A percentile compares a stretch with the other conserved stretches of the same genome.
Conservation (phyloP, 169 alveolate species). For the Hammondia hammondi region DNA sequence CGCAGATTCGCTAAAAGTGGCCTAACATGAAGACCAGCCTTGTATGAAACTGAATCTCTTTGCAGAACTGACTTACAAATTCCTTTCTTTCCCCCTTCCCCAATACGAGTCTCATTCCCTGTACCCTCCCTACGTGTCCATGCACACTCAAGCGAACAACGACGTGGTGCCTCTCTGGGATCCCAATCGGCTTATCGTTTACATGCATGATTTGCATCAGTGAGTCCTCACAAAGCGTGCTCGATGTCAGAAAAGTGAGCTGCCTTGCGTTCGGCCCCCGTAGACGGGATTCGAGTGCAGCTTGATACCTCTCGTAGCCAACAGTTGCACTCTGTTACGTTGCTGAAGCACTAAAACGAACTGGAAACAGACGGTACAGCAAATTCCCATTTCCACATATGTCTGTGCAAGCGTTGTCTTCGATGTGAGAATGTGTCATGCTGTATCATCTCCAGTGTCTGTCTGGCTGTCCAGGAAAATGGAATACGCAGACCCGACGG, state of each 20-base stretch:
- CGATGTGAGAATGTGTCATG: too few relatives aligned
- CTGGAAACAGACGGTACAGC: too few relatives aligned
- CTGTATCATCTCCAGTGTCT: too few relatives aligned
- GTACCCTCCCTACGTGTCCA: constrained; percentile 31
- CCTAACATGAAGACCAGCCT: neutral
- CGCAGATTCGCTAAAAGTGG: too few relatives aligned
- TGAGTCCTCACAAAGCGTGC: neutral
- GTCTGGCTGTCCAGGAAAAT: neutral
- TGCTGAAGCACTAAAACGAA: too few relatives aligned
- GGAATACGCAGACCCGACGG: constrained; percentile 32
- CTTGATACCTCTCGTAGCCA: too few relatives aligned
- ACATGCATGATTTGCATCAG: constrained; percentile 47
- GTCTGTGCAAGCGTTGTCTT: too few relatives aligned
- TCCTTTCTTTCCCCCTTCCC: constrained; percentile 37
- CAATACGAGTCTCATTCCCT: constrained; percentile 1
- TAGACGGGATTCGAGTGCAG: too few relatives aligned
- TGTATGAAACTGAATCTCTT: neutral
- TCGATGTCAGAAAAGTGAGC: too few relatives aligned
- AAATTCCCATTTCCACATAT: too few relatives aligned
- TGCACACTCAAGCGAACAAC: neutral
- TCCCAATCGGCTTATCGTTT: constrained; percentile 44
- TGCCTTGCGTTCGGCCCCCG: too few relatives aligned
- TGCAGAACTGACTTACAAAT: constrained; percentile 30
- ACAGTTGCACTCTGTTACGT: too few relatives aligned
- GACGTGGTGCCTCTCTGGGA: constrained; percentile 26